phyloP scores from a whole-genome alignment of 495 filamentous ascomycete genomes.

The Penicillium chermesinum region DNA sequence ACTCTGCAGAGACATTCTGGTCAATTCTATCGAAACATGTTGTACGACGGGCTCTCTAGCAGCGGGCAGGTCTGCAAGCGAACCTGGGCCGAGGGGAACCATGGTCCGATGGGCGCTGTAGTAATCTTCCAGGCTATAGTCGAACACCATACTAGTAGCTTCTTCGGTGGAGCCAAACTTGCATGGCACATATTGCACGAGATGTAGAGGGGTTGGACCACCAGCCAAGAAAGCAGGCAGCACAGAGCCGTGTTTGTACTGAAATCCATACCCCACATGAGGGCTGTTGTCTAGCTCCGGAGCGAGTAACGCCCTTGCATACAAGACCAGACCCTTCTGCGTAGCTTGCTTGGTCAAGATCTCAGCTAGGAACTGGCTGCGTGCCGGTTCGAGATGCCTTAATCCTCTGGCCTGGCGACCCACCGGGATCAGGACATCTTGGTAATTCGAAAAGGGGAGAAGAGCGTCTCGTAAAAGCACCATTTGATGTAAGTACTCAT shows the following conservation, averaged over 20 bases:
- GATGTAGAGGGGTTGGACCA: conserved; percentile 11
- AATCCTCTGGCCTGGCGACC: conserved; percentile 16
- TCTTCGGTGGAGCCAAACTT: conserved; percentile 5
- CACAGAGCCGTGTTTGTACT: conserved; percentile 26
- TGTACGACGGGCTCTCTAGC: not conserved
- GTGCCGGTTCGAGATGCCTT: conserved; percentile 15
- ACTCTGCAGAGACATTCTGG: not conserved
- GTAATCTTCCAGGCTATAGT: conserved; percentile 25
- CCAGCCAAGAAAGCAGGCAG: conserved; percentile 23
- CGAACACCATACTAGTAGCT: conserved; percentile 17
- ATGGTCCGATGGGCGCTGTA: conserved; percentile 21
- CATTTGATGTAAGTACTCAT: conserved; percentile 36
- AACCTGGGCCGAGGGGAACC: conserved; percentile 10
- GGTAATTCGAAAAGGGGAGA: conserved; percentile 29
- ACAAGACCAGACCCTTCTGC: conserved; percentile 13
- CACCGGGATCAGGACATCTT: conserved; percentile 24
- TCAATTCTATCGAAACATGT: not conserved
- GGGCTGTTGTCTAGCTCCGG: conserved; percentile 6
- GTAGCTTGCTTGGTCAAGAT: conserved; percentile 19
- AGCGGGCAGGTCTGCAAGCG: not conserved
- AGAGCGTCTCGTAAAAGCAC: conserved; percentile 30
- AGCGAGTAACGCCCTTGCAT: conserved; percentile 22
- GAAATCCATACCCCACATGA: conserved; percentile 26
- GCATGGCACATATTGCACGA: conserved; percentile 26
- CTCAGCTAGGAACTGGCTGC: conserved; percentile 20